Base-by-base conservation (phyloP, 164 flowering plant species). In the Aristolochia contorta region DNA sequence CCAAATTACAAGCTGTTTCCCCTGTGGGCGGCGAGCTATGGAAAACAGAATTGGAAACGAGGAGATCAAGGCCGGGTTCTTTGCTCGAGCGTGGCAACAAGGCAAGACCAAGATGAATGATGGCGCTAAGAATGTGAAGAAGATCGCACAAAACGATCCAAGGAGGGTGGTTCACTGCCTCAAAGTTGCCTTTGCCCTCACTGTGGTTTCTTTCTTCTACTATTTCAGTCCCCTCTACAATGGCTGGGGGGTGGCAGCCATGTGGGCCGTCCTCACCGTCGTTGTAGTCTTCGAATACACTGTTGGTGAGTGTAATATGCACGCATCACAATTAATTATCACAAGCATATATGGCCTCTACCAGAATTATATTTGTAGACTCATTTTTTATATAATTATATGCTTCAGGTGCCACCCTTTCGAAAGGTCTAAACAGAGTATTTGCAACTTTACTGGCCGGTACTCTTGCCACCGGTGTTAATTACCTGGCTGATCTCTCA, bases 211-310 rank as follows among this genome's bases (percentile, higher is more conserved):
- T 4, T 67, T 81, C 30, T 63, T 86, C 53, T 89, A 89, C 80
- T 86, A 83, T 56, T 66, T 68, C 24, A 65, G 75, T 46, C 84
- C 91, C 20, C 77, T 86, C 46, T 89, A 80, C 54, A 71, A 80
- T 41, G 72, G 87, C 47, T 80, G 81, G 32, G 96, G 91, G 0
- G 72, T 70, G 23, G 60, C 86, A 0, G 86, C 77, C 7, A 84
- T 89, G 72, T 89, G 96, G 96, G 96, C 93, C 30, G 80, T 89
- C 16, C 65, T 89, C n/a, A 89, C 93, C 0, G 96, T 86, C 0
- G 87, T 84, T 0, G 86, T 89, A 18, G 84, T 86, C 27, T 86
- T 89, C 54, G 94, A 89, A 65, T 86, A 74, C 72, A 62, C 84
- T 7, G 91, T 85, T 9, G 94, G 91, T 86, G 70, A 70, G 79